Base-by-base conservation (phyloP, 2,329 filamentous ascomycete species). In the Phyllosticta citrichinensis region DNA sequence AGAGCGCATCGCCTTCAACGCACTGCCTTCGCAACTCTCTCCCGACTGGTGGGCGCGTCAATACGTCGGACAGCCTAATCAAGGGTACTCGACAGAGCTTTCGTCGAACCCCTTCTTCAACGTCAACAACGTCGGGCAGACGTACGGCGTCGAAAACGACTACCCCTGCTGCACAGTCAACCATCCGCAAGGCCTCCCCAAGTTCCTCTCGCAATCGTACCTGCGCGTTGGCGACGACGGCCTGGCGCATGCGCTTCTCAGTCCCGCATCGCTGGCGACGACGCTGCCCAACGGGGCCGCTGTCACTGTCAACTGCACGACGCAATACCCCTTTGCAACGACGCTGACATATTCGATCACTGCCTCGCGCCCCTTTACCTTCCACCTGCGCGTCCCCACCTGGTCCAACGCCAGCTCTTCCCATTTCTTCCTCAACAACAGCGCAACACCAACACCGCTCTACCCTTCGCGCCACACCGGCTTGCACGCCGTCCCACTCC, bases 111-210 rank as follows among this genome's bases (percentile, higher is more conserved):
- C 76, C 0, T 83, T 81, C 67, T 82, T 71, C 60, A 81, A 81
- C 59, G 76, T 79, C 24, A 76, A 78, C 56, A 69, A 67, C 5
- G 67, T 68, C 27, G 76, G 76, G 2, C 75, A 79, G 50, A 79
- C 77, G 0, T 83, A 79, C 65, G 81, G 80, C 1, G 70, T 83
- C 14, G 80, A 82, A 61, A 79, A 79, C 8, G 56, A 65, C 47
- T 82, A 76, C 56, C 78, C 79, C 1, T 84, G 81, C 69, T 84
- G 82, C 65, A 82, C 81, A 1, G 82, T 84, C 62, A 84, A 84
- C 62, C 80, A 83, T 64, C 78, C 77, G 1, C 81, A 83, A 65
- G 82, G 79, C 9, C 82, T 79, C 63, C 81, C 82, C 0, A 84
- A 84, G 64, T 83, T 81, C 61, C 67, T 81, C 0, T 57, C 62